Percentiles rank a stretch among this genome's conserved stretches.
These are phyloP conservation scores for Colletotrichum sp. DNA, from an alignment of 2,329 filamentous ascomycete genomes.

Conservation along the genomic window DNA sequence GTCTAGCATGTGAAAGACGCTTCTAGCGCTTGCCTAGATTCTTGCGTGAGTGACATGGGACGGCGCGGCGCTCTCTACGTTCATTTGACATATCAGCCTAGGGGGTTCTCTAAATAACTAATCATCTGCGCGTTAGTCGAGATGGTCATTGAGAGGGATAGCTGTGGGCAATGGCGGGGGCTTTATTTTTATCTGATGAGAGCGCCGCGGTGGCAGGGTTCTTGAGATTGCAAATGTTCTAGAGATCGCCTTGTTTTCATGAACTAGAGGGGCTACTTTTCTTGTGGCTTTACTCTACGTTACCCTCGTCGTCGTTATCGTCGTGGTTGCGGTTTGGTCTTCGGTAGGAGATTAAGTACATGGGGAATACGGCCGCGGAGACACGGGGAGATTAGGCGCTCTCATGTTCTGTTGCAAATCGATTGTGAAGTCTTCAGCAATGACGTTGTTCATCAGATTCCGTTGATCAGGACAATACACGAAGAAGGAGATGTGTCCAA, in stretches of 20 bases:
- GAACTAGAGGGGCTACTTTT: fast-evolving
- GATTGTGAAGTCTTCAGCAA: fast-evolving
- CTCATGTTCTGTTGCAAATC: fast-evolving
- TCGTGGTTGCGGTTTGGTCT: not conserved
- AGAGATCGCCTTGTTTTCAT: not conserved
- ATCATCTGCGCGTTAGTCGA: not conserved
- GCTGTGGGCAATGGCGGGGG: fast-evolving
- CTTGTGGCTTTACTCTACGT: not conserved
- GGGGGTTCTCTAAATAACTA: not conserved
- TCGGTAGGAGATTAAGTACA: not conserved
- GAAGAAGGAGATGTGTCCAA: not conserved
- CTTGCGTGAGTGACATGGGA: not conserved
- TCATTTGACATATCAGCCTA: not conserved
- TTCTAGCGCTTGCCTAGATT: not conserved
- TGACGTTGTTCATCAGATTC: fast-evolving
- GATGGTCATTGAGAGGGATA: not conserved
- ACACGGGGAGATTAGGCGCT: fast-evolving
- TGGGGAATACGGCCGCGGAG: fast-evolving
- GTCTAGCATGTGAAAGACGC: not conserved
- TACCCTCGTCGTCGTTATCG: not conserved
- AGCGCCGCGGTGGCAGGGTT: not conserved
- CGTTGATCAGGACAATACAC: fast-evolving
- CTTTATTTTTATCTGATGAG: not conserved
- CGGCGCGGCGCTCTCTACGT: not conserved
- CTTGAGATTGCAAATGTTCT: not conserved